Conservation (phyloP, 2,329 filamentous ascomycete genomes). For the Fusarium proliferatum region DNA sequence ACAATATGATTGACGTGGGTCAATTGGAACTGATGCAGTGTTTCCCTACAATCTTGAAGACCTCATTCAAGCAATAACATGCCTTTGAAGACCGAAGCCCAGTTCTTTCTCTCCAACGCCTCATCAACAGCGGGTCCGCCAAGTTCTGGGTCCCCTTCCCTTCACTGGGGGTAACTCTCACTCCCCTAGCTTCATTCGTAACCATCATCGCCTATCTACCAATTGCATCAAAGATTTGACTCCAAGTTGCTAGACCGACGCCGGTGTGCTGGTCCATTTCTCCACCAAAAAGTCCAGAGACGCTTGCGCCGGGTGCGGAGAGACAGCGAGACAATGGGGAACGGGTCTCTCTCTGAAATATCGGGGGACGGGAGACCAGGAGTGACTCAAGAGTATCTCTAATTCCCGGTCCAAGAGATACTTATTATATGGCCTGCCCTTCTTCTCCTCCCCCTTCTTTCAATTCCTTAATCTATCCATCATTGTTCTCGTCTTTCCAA, state of each 20-base stretch:
- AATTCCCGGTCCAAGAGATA: constrained; percentile 38
- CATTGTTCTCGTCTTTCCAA: background rate
- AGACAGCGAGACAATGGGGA: constrained; percentile 23
- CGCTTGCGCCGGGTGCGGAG: constrained; percentile 24
- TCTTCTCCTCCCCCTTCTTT: background rate
- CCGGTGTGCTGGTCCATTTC: background rate
- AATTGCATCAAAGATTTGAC: background rate
- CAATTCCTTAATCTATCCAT: constrained; percentile 3
- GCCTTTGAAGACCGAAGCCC: background rate
- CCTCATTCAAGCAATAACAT: background rate
- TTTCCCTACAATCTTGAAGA: background rate
- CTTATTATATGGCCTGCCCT: constrained; percentile 41
- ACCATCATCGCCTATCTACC: background rate
- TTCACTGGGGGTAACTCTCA: constrained; percentile 15
- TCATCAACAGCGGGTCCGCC: constrained; percentile 29
- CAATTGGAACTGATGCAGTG: background rate
- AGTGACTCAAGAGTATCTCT: constrained; percentile 29
- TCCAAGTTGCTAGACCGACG: constrained; percentile 16
- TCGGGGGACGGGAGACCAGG: constrained; percentile 32
- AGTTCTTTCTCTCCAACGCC: background rate
- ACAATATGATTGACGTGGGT: background rate
- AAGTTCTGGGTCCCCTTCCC: constrained; percentile 10
- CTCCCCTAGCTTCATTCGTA: constrained; percentile 35
- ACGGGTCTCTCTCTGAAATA: constrained; percentile 19
- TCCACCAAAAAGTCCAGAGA: constrained; percentile 12